Base-by-base conservation (phyloP, 257 asterid species). In the Coffea canephora region DNA sequence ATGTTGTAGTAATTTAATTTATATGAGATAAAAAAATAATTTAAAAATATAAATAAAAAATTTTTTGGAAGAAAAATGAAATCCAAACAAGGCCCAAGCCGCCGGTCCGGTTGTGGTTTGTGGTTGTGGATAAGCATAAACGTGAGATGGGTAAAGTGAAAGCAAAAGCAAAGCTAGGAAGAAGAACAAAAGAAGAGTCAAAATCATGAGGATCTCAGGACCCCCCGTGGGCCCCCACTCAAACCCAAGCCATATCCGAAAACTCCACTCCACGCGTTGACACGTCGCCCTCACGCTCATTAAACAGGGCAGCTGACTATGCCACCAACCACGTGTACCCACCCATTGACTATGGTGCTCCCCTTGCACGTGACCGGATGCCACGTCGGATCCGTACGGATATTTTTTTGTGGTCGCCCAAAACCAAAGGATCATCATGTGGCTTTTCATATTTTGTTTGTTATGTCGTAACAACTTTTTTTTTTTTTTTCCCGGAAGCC, bases 181-280 rank as follows among this genome's bases (percentile, higher is more conserved):
- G 12, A 54, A 62, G 50, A 48, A 62, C 4, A 67, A n/a, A 66
- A 48, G 74, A 55, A 39, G 55, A 74, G 82, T 77, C 76, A 84
- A 86, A 83, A 71, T 78, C 89, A 85, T 85, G 87, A 68, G 89
- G 84, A 80, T 83, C 84, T 66, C 39, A 77, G 80, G 80, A 75
- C 77, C 34, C n/a, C 15, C 34, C 4, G 11, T 2, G 34, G 14
- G 66, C 12, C 34, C n/a, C 67, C 12, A 23, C 14, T 7, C 2
- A 61, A 84, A 61, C 59, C 52, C 73, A 46, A 83, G 81, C 86
- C 89, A 82, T 80, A 88, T 89, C 90, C 89, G 67, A 68, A 81
- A 74, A 31, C 78, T 73, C 57, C 54, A 31, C 27, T 82, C 80
- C 84, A 83, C 82, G 86, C 73, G 71, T 71, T 78, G 85, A 77